phyloP scores from a whole-genome alignment of 495 filamentous ascomycete species.

The Aspergillus asperescens region DNA sequence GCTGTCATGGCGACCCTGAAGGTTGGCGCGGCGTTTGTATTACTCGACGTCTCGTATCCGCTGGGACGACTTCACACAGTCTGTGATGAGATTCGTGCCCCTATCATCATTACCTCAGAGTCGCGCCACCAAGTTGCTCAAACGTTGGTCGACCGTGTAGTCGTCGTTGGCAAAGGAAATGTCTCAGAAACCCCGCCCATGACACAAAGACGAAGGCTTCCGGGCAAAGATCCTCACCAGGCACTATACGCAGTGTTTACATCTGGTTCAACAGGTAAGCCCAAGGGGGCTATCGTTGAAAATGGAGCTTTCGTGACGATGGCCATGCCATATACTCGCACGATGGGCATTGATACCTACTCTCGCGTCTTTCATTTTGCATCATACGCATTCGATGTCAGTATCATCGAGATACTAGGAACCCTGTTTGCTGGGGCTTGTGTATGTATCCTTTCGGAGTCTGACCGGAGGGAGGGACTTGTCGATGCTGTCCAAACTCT shows the following conservation, averaged over 20 bases:
- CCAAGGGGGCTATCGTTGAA: neutral
- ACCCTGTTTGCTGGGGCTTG: slow-evolving; percentile 3
- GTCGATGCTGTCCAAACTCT: neutral
- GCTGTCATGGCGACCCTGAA: slow-evolving; percentile 41
- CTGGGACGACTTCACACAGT: slow-evolving; percentile 35
- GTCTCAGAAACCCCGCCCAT: neutral
- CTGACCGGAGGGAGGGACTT: neutral
- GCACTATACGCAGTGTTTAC: slow-evolving; percentile 17
- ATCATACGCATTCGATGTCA: neutral
- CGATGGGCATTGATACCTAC: neutral
- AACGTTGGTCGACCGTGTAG: neutral
- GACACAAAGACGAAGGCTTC: neutral
- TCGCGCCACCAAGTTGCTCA: neutral
- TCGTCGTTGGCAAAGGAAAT: neutral
- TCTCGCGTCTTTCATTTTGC: neutral
- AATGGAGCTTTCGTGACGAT: neutral
- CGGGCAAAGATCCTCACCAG: neutral
- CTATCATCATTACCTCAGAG: neutral
- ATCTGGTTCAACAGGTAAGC: neutral
- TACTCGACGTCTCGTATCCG: slow-evolving; percentile 38
- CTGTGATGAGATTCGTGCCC: slow-evolving; percentile 16
- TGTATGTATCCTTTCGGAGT: slow-evolving; percentile 15
- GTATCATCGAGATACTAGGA: neutral
- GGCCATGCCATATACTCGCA: neutral
- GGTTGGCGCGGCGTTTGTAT: slow-evolving; percentile 42